Base-by-base conservation (phyloP, 768 basidiomycete genomes). In the Mycena alexandri region DNA sequence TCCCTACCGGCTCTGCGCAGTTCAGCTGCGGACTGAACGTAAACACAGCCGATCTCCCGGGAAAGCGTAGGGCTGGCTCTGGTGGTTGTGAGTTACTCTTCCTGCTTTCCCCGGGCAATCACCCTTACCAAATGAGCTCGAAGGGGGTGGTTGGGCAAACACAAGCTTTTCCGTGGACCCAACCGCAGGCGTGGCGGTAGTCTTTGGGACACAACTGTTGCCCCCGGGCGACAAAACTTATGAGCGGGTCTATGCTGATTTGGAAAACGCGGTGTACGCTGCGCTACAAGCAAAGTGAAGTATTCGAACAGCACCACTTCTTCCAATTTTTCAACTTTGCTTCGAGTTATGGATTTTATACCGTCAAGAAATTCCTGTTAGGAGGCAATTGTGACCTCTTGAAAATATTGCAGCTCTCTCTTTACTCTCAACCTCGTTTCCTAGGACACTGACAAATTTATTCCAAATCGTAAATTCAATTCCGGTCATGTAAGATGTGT, bases 111-210 rank as follows among this genome's bases (percentile, higher is more conserved):
- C 6, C 11, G 19, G 10, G 13, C 24, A 24, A 25, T 2, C 21
- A 10, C 6, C 29, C 24, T 52, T 0, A 14, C n/a, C 2, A 33
- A 5, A 11, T 53, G 3, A 4, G 7, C 47, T 53, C 2, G 9
- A n/a, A 67, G 66, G 66, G 69, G 65, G 61, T 8, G 69, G 69
- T 19, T 70, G 64, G 61, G 69, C 69, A 0, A 42, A 36, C 17
- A 70, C 69, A 1, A 33, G 21, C 21, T 67, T 14, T n/a, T 70
- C 67, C 22, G 17, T 70, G 3, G 69, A 70, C 38, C 65, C 65
- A 12, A 38, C 34, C 3, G 16, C 61, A 14, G 65, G 69, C 6
- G 33, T 70, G 1, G 61, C 69, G 2, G 61, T 9, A 21, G 65
- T 70, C 3, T 50, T 67, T 50, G 69, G 22, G 9, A 70, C 61